phyloP scores from a whole-genome alignment of 2,329 filamentous ascomycete genomes.

The Fusarium palustre region DNA sequence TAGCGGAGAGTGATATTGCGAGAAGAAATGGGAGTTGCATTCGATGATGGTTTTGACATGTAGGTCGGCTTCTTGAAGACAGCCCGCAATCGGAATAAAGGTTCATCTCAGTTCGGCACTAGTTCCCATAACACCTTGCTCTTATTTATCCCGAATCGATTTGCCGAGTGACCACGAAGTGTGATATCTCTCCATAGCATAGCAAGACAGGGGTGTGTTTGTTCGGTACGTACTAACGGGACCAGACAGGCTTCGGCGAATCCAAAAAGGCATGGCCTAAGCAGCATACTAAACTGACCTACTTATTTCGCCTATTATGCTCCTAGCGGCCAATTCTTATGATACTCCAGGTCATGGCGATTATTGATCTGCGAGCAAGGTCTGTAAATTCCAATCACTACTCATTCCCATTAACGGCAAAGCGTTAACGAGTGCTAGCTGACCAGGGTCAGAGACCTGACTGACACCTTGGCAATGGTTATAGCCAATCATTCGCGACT shows the following conservation, averaged over 20 bases:
- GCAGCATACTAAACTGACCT: too few species aligned
- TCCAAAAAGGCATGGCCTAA: too few species aligned
- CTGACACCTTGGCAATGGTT: slow-evolving; percentile 27
- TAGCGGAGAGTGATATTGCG: neutral
- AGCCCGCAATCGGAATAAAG: neutral
- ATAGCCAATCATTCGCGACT: slow-evolving; percentile 24
- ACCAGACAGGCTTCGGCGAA: slow-evolving; percentile 1
- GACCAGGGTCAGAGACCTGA: slow-evolving; percentile 23
- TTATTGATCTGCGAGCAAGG: neutral
- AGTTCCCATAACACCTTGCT: neutral
- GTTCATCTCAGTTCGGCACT: neutral
- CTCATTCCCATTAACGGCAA: slow-evolving; percentile 10
- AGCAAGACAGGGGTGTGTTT: neutral
- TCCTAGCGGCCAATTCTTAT: too few species aligned
- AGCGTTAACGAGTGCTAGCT: neutral
- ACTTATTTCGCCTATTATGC: too few species aligned
- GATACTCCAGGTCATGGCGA: neutral
- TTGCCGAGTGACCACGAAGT: neutral
- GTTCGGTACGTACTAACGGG: neutral
- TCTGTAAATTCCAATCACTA: neutral
- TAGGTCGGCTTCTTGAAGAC: neutral
- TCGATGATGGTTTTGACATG: neutral
- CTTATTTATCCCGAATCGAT: accelerated
- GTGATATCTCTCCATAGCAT: neutral
- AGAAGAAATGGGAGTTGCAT: neutral